Percentiles rank a stretch among this genome's conserved stretches.
phyloP scores from a whole-genome alignment of 2,329 filamentous ascomycete genomes.

The Zopfia rhizophila region DNA sequence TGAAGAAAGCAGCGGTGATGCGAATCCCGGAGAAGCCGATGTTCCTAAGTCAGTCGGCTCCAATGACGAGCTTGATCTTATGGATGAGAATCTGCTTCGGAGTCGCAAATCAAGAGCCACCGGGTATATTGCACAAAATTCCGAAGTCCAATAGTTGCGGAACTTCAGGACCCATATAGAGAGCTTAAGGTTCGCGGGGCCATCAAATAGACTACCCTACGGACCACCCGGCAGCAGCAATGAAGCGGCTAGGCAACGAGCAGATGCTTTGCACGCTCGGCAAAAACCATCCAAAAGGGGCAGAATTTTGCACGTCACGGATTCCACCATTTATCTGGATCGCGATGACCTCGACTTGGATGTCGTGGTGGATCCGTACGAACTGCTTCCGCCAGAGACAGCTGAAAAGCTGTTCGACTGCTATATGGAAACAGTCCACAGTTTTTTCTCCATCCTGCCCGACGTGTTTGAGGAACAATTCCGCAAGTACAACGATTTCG shows the following conservation, averaged over 20 bases:
- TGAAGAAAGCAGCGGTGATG: too few species aligned
- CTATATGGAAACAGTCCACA: constrained; percentile 38
- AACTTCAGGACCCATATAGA: constrained; percentile 13
- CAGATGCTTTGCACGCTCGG: too few species aligned
- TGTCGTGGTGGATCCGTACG: constrained; percentile 20
- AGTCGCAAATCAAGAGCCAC: constrained; percentile 17
- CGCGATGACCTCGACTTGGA: too few species aligned
- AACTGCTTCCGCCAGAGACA: constrained; percentile 33
- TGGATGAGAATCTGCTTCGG: constrained; percentile 20
- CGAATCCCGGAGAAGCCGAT: constrained; percentile 34
- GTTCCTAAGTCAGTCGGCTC: too few species aligned
- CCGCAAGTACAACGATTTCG: constrained; percentile 5
- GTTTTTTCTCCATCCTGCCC: constrained; percentile 32
- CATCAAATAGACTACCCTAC: background rate
- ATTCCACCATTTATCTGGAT: too few species aligned
- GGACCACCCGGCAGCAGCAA: constrained; percentile 15
- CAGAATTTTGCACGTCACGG: too few species aligned
- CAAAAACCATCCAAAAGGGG: too few species aligned
- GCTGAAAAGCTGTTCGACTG: constrained; percentile 32
- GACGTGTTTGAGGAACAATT: constrained; percentile 20
- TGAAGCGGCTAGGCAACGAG: constrained; percentile 2
- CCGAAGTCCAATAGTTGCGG: constrained; percentile 21
- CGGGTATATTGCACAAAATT: constrained; percentile 22
- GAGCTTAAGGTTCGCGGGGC: too few species aligned
- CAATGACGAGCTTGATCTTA: constrained; percentile 14